Conservation (phyloP, 2,329 filamentous ascomycete genomes). For the Talaromyces funiculosus region DNA sequence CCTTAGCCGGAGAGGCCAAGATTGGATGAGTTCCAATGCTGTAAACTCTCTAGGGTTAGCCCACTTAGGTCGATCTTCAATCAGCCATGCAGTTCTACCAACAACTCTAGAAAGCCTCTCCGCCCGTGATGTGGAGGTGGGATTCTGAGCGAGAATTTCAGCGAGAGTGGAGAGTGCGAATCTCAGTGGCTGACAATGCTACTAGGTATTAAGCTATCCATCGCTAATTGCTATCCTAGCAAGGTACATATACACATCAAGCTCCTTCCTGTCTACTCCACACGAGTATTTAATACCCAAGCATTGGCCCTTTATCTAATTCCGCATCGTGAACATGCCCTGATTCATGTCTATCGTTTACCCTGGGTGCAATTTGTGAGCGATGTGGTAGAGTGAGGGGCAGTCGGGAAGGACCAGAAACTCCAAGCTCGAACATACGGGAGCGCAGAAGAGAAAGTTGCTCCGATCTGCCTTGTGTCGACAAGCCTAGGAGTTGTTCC, state of each 20-base stretch:
- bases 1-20: too few relatives aligned
- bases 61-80: background rate
- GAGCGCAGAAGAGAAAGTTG: constrained; percentile 2
- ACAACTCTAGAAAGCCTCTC: background rate
- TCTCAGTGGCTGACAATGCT: background rate
- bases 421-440: constrained; percentile 4
- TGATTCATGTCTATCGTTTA: background rate
- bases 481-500: constrained; percentile 1
- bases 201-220: background rate
- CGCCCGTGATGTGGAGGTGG: background rate
- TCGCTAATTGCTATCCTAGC: background rate
- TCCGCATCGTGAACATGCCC: background rate
- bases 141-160: constrained; percentile 7
- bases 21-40: background rate
- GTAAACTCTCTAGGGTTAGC: background rate
- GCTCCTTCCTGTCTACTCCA: background rate
- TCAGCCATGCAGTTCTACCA: background rate
- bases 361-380: background rate
- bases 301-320: background rate
- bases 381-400: background rate
- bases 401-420: background rate
- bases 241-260: background rate
- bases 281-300: background rate
- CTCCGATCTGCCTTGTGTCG: background rate
- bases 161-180: background rate